Evolutionary conservation across 2,329 filamentous ascomycete genomes (phyloP).

Genomic region (Penicillium sp.): DNA sequence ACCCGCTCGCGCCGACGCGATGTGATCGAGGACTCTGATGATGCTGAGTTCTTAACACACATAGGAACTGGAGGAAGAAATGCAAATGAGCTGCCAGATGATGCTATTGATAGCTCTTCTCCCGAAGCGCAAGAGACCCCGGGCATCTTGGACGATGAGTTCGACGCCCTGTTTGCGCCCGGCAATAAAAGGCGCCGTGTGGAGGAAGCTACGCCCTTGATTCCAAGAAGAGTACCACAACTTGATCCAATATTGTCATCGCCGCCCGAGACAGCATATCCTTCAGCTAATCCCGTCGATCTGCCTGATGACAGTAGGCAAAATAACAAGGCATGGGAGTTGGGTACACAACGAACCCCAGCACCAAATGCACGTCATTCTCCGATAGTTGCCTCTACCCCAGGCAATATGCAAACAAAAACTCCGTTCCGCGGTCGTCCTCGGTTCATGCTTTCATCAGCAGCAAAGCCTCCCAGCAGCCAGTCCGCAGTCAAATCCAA

Average conservation of each 20-base stretch:
- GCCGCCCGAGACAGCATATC: constrained; percentile 15
- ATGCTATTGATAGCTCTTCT: constrained; percentile 21
- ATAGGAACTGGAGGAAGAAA: background rate
- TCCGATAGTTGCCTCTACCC: constrained; percentile 12
- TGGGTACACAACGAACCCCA: constrained; percentile 11
- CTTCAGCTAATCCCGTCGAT: background rate
- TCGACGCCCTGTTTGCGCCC: constrained; percentile 34
- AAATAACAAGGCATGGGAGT: background rate
- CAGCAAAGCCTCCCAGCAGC: constrained; percentile 21
- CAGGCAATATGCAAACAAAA: constrained; percentile 19
- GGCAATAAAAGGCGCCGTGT: constrained; percentile 37
- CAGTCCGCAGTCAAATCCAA: constrained; percentile 16
- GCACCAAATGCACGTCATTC: constrained; percentile 5
- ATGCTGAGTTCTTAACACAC: constrained; percentile 15
- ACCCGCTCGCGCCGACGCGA: constrained; percentile 17
- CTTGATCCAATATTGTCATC: constrained; percentile 23
- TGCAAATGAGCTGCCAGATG: constrained; percentile 1
- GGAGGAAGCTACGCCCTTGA: constrained; percentile 2
- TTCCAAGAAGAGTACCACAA: background rate
- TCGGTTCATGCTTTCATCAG: constrained; percentile 30
- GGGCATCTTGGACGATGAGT: constrained; percentile 22
- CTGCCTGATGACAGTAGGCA: constrained; percentile 14
- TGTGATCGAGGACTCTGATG: constrained; percentile 31
- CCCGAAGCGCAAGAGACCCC: constrained; percentile 8
- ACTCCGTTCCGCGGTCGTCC: constrained; percentile 30